Evolutionary conservation across 495 filamentous ascomycete species (phyloP), one percentile per base, ranked within the genome.

Genomic region (Trichoderma virens): DNA sequence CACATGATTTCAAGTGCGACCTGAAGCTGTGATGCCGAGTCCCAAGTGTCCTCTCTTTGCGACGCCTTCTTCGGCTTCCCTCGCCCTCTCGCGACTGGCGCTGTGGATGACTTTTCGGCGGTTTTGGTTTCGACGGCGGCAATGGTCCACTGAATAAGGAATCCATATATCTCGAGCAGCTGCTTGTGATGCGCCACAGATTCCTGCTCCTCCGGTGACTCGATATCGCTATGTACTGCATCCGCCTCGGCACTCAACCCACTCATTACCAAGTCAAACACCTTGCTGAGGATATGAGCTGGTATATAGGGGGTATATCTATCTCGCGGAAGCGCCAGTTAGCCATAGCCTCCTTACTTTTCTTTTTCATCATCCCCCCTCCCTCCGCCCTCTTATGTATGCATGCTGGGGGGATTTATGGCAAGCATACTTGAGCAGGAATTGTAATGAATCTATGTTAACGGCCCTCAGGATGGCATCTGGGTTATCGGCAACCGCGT

Each of bases 161-260:
- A 99, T 23, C 88, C 94, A 73, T 95, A 97, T 70, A 96, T 91
- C 70, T 99, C 94, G 66, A 99, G 83, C 9, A 96, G 80, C 65
- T 89, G 85, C 72, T 96, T 96, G 79, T 98, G 93, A 68, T 91
- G 88, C 60, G 87, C 83, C 60, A 93, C 79, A 18, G 87, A 82
- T 69, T 96, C 93, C 71, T 94, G 91, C 69, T 96, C 94, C 72
- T 97, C 93, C 43, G 73, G 73, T 23, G 85, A 85, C 70, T 97
- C 93, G 67, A 96, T 82, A 69, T 98, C 93, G 67, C 89, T 81
- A 74, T 93, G 83, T 61, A 92, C 86, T 61, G 87, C 80, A 68
- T 98, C 95, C 61, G 92, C 90, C 76, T 97, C 90, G 34, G 92
- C 80, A n/a, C 92, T 88, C n/a, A 99, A 78, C 18, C 93, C 94